Evolutionary conservation across 1,284 basidiomycete species (phyloP), one percentile per base, ranked within the genome.

Genomic region (Naganishia albida): DNA sequence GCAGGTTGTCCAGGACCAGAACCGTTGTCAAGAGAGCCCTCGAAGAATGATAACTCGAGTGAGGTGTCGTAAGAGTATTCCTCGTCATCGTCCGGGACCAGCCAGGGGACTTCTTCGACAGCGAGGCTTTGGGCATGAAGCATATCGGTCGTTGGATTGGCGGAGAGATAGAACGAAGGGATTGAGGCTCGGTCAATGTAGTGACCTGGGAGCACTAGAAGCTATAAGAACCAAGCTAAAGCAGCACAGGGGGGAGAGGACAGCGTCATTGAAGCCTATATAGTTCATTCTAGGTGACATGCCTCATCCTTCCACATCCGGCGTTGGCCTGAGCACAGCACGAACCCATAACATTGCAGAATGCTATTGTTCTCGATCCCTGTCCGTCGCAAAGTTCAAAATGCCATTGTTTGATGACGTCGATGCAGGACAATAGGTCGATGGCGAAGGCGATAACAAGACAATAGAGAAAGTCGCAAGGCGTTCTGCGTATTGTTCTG

Each of bases 81-180:
- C 15, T 50, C 42, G 48, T 26, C 57, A 46, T 50, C 57, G 46
- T 60, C 57, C 23, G 57, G 57, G 38, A 60, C 25, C 57, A 60
- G n/a, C 1, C 38, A 46, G 2, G 57, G 57, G 7, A 60, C 46
- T 26, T 49, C 57, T 23, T 50, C 57, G 3, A 50, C 26, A 15
- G 43, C 30, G 13, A 40, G 30, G 2, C 15, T 20, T 40, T 49
- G 57, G 16, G 26, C 7, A 2, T 40, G 28, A 7, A 25, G 46
- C 51, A 53, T 53, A 16, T 13, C 20, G 28, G 28, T 16, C 12
- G 25, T 7, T 7, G 25, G 30, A 38, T 54, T 26, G 42, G n/a
- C 18, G 54, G 26, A 10, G 23, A 15, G 53, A 15, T 1, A 15
- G 23, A 13, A 28, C 20, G 23, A 26, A 56, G 10, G 23, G 8